These are phyloP conservation scores for Mucor irregularis DNA, from an alignment of 371 early-diverging fungal species.

Conservation along the genomic window DNA sequence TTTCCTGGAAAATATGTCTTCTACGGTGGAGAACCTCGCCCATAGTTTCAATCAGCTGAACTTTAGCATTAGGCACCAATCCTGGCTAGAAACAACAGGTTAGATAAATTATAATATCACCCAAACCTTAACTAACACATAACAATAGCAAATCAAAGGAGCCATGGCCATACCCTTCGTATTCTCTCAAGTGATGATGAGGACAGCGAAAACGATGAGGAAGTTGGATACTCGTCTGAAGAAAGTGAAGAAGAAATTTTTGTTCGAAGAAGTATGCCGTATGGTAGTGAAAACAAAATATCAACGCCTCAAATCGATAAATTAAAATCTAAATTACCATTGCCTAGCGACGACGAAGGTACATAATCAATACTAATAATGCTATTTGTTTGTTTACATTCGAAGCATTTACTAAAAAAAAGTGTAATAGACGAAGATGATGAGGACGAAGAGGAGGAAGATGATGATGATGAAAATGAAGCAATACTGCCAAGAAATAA, in stretches of 20 bases:
- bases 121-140: background rate
- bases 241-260: slow-evolving; percentile 25
- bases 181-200: slow-evolving; percentile 50
- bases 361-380: too few species aligned
- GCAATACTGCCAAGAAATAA: background rate
- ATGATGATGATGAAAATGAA: slow-evolving; percentile 9
- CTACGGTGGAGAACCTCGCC: slow-evolving; percentile 30
- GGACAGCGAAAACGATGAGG: slow-evolving; percentile 37
- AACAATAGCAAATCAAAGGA: slow-evolving; percentile 1
- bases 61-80: slow-evolving; percentile 15
- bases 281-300: background rate
- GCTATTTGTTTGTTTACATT: too few species aligned
- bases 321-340: slow-evolving; percentile 10
- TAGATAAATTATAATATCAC: background rate
- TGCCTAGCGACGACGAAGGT: slow-evolving; percentile 46
- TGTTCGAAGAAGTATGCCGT: background rate
- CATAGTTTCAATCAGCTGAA: slow-evolving; percentile 26
- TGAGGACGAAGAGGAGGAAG: slow-evolving; percentile 5
- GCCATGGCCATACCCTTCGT: slow-evolving; percentile 32
- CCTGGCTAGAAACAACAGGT: slow-evolving; percentile 10
- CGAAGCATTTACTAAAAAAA: background rate
- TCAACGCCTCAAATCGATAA: background rate
- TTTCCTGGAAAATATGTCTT: slow-evolving; percentile 4
- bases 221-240: background rate
- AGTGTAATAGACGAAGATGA: slow-evolving; percentile 2